Conservation (phyloP, 2,329 filamentous ascomycete genomes). For the Microdochium bolleyi region DNA sequence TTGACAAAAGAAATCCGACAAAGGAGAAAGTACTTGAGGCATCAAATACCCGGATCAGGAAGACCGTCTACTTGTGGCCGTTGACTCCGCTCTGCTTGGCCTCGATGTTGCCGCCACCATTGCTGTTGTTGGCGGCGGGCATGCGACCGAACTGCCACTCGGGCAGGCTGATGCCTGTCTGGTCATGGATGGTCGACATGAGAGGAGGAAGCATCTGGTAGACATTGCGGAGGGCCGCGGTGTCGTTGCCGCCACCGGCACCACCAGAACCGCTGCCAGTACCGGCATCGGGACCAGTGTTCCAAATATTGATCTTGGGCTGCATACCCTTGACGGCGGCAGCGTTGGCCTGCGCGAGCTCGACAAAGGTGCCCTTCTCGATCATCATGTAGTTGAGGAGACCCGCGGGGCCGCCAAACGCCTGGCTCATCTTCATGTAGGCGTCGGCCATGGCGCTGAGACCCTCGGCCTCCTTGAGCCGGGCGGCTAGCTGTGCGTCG, state of each 20-base stretch:
- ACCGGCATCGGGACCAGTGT: conserved; percentile 54
- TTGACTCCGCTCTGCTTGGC: conserved; percentile 24
- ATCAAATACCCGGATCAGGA: too few relatives aligned
- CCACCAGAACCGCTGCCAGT: conserved; percentile 29
- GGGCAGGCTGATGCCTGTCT: conserved; percentile 76
- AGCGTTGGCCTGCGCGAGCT: conserved; percentile 72
- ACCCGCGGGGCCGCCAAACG: conserved; percentile 70
- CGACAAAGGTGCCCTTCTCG: conserved; percentile 70
- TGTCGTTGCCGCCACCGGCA: conserved; percentile 49
- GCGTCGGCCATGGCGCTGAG: conserved; percentile 70
- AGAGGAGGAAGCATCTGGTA: conserved; percentile 80
- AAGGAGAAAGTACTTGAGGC: too few relatives aligned
- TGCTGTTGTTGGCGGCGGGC: conserved; percentile 20
- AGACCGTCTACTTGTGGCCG: conserved; percentile 1
- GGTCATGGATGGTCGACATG: conserved; percentile 78
- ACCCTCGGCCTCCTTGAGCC: conserved; percentile 71
- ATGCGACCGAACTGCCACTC: conserved; percentile 62
- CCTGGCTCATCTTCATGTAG: conserved; percentile 63
- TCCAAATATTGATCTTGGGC: conserved; percentile 90
- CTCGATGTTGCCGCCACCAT: conserved; percentile 24
- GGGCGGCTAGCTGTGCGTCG: conserved; percentile 46
- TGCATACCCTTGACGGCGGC: conserved; percentile 66
- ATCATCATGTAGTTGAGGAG: conserved; percentile 85
- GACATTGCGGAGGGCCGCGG: conserved; percentile 65
- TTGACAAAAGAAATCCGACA: too few relatives aligned